Percentiles rank a stretch among this genome's conserved stretches.
Conservation (phyloP, 2,329 filamentous ascomycete genomes). For the Penicillium brevicompactum region DNA sequence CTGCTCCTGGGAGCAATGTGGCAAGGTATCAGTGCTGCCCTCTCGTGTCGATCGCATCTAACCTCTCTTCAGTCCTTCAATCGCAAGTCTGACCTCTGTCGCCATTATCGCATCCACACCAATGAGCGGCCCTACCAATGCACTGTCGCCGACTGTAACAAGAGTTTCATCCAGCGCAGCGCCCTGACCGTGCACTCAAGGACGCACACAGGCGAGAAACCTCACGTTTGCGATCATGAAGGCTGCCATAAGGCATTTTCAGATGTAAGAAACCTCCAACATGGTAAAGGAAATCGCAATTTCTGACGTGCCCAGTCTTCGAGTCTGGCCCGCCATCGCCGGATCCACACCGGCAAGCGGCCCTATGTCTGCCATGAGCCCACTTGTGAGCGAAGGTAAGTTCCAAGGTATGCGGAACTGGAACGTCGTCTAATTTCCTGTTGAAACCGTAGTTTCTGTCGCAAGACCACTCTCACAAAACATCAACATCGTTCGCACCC, state of each 20-base stretch:
- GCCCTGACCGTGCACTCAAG: slow-evolving; percentile 50
- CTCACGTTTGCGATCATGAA: slow-evolving; percentile 46
- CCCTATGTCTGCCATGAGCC: slow-evolving; percentile 45
- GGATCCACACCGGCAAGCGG: slow-evolving; percentile 44
- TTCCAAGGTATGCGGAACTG: not conserved
- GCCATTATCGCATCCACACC: slow-evolving; percentile 52
- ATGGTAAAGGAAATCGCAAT: not conserved
- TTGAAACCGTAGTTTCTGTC: slow-evolving; percentile 37
- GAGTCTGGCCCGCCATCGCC: slow-evolving; percentile 43
- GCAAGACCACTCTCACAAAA: slow-evolving; percentile 45
- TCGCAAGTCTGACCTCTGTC: slow-evolving; percentile 51
- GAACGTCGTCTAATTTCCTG: slow-evolving; percentile 1
- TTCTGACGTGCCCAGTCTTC: slow-evolving; percentile 34
- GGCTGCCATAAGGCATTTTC: slow-evolving; percentile 48
- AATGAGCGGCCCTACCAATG: slow-evolving; percentile 52
- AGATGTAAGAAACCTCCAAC: slow-evolving; percentile 36
- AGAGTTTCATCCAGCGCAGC: slow-evolving; percentile 52
- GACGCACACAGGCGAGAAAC: slow-evolving; percentile 49
- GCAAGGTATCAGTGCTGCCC: slow-evolving; percentile 37
- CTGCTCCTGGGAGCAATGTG: slow-evolving; percentile 47
- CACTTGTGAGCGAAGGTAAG: slow-evolving; percentile 42
- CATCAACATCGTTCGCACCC: slow-evolving; percentile 44
- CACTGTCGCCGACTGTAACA: slow-evolving; percentile 47
- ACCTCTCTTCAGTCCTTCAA: slow-evolving; percentile 45
- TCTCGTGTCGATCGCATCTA: not conserved